These are phyloP conservation scores for Geotrichum europaeum DNA, from an alignment of 1,139 yeast species.

Conservation along the genomic window DNA sequence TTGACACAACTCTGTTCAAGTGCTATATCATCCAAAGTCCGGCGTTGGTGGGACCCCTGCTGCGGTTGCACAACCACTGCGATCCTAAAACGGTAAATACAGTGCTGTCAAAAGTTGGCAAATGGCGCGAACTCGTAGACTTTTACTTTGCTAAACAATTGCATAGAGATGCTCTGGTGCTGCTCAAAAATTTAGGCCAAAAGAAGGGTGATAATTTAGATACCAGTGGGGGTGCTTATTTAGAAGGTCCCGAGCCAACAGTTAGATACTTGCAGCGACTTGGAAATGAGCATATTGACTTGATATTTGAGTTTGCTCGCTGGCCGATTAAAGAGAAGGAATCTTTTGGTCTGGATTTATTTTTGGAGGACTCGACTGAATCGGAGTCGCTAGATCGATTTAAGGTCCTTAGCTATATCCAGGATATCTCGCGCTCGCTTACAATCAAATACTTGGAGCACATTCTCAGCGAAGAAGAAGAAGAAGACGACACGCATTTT, in stretches of 20 bases:
- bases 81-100: slow-evolving; percentile 56
- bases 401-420: slow-evolving; percentile 47
- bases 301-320: slow-evolving; percentile 54
- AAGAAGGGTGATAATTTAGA: slow-evolving; percentile 13
- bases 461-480: slow-evolving; percentile 41
- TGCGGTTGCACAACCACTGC: slow-evolving; percentile 71
- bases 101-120: slow-evolving; percentile 46
- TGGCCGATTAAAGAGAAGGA: slow-evolving; percentile 48
- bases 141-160: slow-evolving; percentile 61
- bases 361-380: slow-evolving; percentile 61
- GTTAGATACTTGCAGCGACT: slow-evolving; percentile 63
- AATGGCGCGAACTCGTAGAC: slow-evolving; percentile 67
- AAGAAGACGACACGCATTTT: slow-evolving; percentile 41
- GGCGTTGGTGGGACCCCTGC: slow-evolving; percentile 72
- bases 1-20: slow-evolving; percentile 75
- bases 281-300: slow-evolving; percentile 44
- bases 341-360: slow-evolving; percentile 46
- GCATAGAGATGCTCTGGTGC: slow-evolving; percentile 65
- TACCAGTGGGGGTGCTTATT: background rate
- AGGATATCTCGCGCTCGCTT: slow-evolving; percentile 31
- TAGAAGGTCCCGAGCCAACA: slow-evolving; percentile 44
- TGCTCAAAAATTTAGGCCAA: slow-evolving; percentile 40
- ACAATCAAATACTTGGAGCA: slow-evolving; percentile 59
- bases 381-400: slow-evolving; percentile 53
- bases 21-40: slow-evolving; percentile 67